These are phyloP conservation scores for Chaetomium cochliodes DNA, from an alignment of 495 filamentous ascomycete species.

Conservation along the genomic window DNA sequence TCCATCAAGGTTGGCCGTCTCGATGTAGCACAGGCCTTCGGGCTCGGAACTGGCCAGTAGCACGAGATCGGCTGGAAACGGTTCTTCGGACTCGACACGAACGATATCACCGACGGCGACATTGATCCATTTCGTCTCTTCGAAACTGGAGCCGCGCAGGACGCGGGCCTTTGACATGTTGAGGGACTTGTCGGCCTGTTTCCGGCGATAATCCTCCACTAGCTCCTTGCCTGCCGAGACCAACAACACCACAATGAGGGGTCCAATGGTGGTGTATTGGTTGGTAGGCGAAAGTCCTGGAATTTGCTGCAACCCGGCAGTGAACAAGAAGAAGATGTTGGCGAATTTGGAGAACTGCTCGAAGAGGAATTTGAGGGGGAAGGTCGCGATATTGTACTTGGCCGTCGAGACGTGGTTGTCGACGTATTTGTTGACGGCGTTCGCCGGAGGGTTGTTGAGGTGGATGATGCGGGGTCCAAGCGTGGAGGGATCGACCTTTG, in stretches of 20 bases:
- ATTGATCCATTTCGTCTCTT: constrained; percentile 88
- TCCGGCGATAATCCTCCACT: constrained; percentile 90
- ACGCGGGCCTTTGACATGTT: constrained; percentile 88
- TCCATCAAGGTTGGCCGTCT: constrained; percentile 96
- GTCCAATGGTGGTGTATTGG: constrained; percentile 91
- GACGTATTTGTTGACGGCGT: constrained; percentile 80
- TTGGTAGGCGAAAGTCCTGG: constrained; percentile 94
- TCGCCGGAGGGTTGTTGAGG: constrained; percentile 96
- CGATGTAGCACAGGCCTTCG: constrained; percentile 97
- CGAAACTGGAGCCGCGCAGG: constrained; percentile 78
- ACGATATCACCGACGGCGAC: constrained; percentile 93
- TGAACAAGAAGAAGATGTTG: constrained; percentile 99
- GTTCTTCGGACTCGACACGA: constrained; percentile 90
- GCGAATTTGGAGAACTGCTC: constrained; percentile 99
- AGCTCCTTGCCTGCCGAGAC: constrained; percentile 95
- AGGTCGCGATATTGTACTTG: constrained; percentile 96
- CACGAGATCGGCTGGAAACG: constrained; percentile 93
- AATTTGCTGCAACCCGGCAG: constrained; percentile 91
- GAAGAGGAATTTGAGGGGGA: constrained; percentile 94
- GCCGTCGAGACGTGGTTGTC: constrained; percentile 97
- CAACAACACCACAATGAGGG: constrained; percentile 80
- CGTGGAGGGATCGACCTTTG: constrained; percentile 83
- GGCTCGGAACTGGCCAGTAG: constrained; percentile 93
- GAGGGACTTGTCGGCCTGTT: constrained; percentile 78
- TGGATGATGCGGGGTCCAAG: constrained; percentile 91